Evolutionary conservation across 2,329 filamentous ascomycete species (phyloP).

Genomic region (Aspergillus vadensis): DNA sequence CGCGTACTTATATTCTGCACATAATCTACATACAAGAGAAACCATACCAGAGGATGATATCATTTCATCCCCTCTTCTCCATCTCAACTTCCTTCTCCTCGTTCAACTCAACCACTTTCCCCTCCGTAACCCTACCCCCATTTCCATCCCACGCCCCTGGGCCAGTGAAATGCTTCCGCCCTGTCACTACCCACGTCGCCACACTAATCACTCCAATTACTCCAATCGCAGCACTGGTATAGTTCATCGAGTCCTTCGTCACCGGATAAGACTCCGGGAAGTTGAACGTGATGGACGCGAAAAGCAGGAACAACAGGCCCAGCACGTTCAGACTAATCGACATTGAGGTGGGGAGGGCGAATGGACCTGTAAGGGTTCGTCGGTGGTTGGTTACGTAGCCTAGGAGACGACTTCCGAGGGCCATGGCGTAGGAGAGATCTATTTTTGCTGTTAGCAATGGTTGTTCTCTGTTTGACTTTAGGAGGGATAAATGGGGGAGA

Average conservation of each 20-base stretch:
- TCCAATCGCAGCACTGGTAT: constrained; percentile 59
- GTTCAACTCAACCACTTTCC: background rate
- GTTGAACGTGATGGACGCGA: constrained; percentile 59
- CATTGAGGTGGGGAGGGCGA: constrained; percentile 47
- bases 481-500: background rate
- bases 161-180: constrained; percentile 53
- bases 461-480: background rate
- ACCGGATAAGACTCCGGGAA: constrained; percentile 56
- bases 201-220: constrained; percentile 55
- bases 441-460: background rate
- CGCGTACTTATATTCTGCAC: background rate
- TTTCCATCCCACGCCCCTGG: constrained; percentile 30
- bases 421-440: constrained; percentile 61
- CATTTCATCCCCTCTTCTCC: background rate
- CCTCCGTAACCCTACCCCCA: background rate
- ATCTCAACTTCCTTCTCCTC: background rate
- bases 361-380: constrained; percentile 39
- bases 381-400: constrained; percentile 48
- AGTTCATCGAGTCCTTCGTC: constrained; percentile 60
- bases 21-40: background rate
- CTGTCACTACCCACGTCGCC: constrained; percentile 56
- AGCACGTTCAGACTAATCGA: constrained; percentile 51
- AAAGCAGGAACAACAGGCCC: constrained; percentile 56
- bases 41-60: background rate
- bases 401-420: constrained; percentile 54